phyloP scores from a whole-genome alignment of 2,329 filamentous ascomycete species.

The Drechslerella coelobrocha region DNA sequence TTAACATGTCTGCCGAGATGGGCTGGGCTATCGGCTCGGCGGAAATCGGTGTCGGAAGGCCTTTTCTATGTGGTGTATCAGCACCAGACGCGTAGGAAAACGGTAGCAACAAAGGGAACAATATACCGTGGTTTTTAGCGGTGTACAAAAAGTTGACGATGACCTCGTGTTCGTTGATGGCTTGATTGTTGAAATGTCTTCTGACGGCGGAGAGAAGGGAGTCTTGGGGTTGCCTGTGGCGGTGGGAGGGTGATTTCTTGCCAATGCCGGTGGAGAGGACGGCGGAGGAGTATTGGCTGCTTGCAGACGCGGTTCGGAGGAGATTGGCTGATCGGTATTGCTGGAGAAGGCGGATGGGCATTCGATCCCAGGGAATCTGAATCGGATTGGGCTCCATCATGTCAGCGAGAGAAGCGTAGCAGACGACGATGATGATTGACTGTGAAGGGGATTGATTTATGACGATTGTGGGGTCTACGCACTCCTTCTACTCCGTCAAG shows the following conservation, averaged over 20 bases:
- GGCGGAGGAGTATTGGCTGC: constrained; percentile 68
- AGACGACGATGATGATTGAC: not conserved
- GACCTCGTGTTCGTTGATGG: constrained; percentile 80
- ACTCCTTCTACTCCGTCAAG: constrained; percentile 22
- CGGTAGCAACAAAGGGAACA: not conserved
- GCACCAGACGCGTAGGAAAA: not conserved
- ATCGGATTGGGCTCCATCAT: constrained; percentile 40
- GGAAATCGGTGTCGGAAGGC: constrained; percentile 44
- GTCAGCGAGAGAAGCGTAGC: not conserved
- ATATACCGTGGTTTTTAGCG: constrained; percentile 65
- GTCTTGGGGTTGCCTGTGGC: constrained; percentile 59
- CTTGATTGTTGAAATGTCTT: constrained; percentile 82
- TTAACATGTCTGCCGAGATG: too few species aligned
- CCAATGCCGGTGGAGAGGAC: constrained; percentile 63
- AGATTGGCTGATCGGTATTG: constrained; percentile 77
- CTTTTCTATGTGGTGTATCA: constrained; percentile 17
- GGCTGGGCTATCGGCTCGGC: constrained; percentile 16
- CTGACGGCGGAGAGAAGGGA: constrained; percentile 72
- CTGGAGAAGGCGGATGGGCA: constrained; percentile 68
- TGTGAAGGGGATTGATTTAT: too few species aligned
- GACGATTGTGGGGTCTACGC: not conserved
- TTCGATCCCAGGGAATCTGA: constrained; percentile 58
- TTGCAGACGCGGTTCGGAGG: constrained; percentile 73
- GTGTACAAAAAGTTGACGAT: constrained; percentile 81
- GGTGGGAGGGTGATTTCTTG: constrained; percentile 57